phyloP scores from a whole-genome alignment of 345 rosid genomes.

The Aquilaria sinensis region DNA sequence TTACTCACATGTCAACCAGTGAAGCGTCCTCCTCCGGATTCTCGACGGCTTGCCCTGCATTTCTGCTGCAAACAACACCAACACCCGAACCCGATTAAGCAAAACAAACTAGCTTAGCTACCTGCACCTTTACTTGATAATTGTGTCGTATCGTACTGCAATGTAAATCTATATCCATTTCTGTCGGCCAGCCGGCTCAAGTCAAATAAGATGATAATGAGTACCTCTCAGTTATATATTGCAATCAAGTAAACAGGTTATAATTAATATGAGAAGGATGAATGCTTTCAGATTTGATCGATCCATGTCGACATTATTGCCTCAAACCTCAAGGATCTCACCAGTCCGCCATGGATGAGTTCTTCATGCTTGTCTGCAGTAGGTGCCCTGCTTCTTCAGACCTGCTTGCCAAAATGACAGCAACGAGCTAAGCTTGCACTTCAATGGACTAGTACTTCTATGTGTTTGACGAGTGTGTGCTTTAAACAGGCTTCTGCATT shows the following conservation, averaged over 20 bases:
- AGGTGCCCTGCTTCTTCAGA: conserved; percentile 18
- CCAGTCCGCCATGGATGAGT: conserved; percentile 50
- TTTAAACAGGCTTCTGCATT: not conserved
- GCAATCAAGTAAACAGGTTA: not conserved
- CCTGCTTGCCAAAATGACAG: conserved; percentile 15
- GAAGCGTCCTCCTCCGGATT: conserved; percentile 69
- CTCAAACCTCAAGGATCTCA: conserved; percentile 18
- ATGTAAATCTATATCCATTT: conserved; percentile 28
- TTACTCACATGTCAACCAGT: conserved; percentile 75
- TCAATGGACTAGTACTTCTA: not conserved
- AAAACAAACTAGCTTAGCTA: too few species aligned
- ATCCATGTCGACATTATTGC: too few species aligned
- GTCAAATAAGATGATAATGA: not conserved
- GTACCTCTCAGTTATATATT: not conserved
- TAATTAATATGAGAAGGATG: not conserved
- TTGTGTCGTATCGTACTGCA: too few species aligned
- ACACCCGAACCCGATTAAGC: too few species aligned
- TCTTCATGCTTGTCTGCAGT: conserved; percentile 27
- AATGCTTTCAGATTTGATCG: too few species aligned
- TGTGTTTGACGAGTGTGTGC: too few species aligned
- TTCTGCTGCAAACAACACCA: too few species aligned
- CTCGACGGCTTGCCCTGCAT: conserved; percentile 42
- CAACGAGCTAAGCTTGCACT: not conserved
- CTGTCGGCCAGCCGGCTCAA: conserved; percentile 32
- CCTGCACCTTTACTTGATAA: too few species aligned